These are phyloP conservation scores for Stagonosporopsis chrysanthemi DNA, from an alignment of 2,329 filamentous ascomycete genomes.

Conservation along the genomic window DNA sequence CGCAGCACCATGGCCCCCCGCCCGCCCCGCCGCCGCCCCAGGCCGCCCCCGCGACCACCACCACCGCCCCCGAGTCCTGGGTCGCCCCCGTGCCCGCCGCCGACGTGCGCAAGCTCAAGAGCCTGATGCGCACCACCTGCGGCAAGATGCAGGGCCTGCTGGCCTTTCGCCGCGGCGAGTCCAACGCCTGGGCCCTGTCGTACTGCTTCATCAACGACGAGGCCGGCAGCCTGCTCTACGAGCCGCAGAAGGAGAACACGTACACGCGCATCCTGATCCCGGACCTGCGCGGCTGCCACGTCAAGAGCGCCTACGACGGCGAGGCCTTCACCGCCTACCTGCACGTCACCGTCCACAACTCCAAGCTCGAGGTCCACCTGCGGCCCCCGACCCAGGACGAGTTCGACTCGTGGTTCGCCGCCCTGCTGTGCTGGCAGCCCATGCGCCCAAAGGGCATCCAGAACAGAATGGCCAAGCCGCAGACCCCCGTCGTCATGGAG, in stretches of 20 bases:
- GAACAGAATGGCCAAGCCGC: conserved; percentile 61
- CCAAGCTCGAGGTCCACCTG: conserved; percentile 68
- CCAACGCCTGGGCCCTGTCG: conserved; percentile 72
- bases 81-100: conserved; percentile 60
- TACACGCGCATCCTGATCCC: conserved; percentile 70
- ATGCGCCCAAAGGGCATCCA: conserved; percentile 66
- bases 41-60: conserved; percentile 22
- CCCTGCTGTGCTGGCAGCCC: conserved; percentile 82
- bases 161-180: conserved; percentile 71
- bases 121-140: conserved; percentile 78
- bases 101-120: conserved; percentile 74
- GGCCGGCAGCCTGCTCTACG: conserved; percentile 76
- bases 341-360: conserved; percentile 61
- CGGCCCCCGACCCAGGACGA: conserved; percentile 70
- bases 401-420: conserved; percentile 81
- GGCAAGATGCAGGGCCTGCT: conserved; percentile 82
- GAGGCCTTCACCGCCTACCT: conserved; percentile 59
- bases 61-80: conserved; percentile 45
- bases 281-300: conserved; percentile 76
- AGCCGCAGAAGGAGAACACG: conserved; percentile 71
- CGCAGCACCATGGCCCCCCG: conserved; percentile 10
- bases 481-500: conserved; percentile 50
- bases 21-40: not conserved
- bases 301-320: conserved; percentile 61
- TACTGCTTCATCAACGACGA: conserved; percentile 81